Percentiles rank a stretch among this genome's conserved stretches.
Conservation (phyloP, 225 moss, liverwort and hornwort species). For the Polytrichum commune region DNA sequence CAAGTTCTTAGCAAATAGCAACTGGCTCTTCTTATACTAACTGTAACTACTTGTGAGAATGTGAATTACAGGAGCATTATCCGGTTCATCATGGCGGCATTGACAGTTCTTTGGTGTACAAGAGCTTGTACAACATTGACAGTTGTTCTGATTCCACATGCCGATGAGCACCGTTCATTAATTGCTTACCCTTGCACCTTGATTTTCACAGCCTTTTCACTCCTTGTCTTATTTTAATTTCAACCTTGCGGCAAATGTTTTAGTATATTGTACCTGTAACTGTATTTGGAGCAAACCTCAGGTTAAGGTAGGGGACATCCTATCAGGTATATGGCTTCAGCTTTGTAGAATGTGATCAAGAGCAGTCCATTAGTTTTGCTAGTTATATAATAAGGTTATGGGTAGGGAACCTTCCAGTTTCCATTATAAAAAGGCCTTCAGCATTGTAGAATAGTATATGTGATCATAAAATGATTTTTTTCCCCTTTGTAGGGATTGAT, state of each 20-base stretch:
- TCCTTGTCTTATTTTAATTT: conserved; percentile 62
- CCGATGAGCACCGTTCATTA: conserved; percentile 70
- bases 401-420: too few relatives aligned
- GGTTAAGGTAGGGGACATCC: background rate
- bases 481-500: too few relatives aligned
- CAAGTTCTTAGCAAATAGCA: too few relatives aligned
- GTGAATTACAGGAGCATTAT: conserved; percentile 47
- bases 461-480: too few relatives aligned
- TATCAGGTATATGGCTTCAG: background rate
- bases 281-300: too few relatives aligned
- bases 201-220: conserved; percentile 71
- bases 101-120: conserved; percentile 80
- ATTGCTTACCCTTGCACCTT: conserved; percentile 87
- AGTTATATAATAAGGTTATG: too few relatives aligned
- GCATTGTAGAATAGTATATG: too few relatives aligned
- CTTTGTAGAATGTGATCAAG: background rate
- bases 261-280: too few relatives aligned
- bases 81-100: conserved; percentile 49
- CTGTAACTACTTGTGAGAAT: background rate
- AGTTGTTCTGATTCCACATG: conserved; percentile 69
- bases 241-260: background rate
- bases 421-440: too few relatives aligned
- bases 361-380: too few relatives aligned
- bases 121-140: conserved; percentile 77
- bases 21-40: background rate